Percentiles rank a stretch among this genome's conserved stretches.
phyloP scores from a whole-genome alignment of 768 basidiomycete genomes.

The Boletus insuetus region DNA sequence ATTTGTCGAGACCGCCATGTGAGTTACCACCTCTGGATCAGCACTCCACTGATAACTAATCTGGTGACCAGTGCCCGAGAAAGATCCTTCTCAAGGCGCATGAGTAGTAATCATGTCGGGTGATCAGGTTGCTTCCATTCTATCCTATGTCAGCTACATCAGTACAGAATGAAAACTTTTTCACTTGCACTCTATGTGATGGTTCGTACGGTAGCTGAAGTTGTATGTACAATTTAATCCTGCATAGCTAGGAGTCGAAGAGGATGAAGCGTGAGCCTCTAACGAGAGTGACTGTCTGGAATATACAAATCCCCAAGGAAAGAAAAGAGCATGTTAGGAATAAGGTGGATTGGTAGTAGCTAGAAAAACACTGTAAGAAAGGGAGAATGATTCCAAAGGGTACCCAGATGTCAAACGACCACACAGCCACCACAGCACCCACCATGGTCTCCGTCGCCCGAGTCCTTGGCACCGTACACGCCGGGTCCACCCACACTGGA shows the following conservation, averaged over 20 bases:
- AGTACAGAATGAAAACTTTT: conserved; percentile 1
- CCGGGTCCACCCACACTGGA: conserved; percentile 43
- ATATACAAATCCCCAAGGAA: conserved; percentile 12
- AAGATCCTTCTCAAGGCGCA: conserved; percentile 23
- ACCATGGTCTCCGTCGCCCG: conserved; percentile 49
- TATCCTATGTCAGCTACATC: not conserved
- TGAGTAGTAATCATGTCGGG: conserved; percentile 9
- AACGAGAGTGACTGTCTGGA: conserved; percentile 5
- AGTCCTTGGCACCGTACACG: conserved; percentile 45
- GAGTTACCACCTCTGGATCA: conserved; percentile 9
- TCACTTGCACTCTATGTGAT: not conserved
- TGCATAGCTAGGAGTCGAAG: conserved; percentile 5
- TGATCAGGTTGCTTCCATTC: not conserved
- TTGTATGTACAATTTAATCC: conserved; percentile 27
- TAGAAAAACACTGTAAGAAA: conserved; percentile 9
- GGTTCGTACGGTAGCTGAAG: conserved; percentile 12
- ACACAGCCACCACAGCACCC: conserved; percentile 74
- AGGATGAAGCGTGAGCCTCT: conserved; percentile 1
- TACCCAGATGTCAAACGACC: conserved; percentile 38
- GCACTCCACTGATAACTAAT: not conserved
- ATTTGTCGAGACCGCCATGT: conserved; percentile 38
- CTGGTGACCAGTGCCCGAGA: conserved; percentile 21
- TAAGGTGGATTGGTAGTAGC: conserved; percentile 1
- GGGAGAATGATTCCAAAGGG: not conserved
- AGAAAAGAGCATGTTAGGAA: conserved; percentile 7